Base-by-base conservation (phyloP, 192 early-diverging fungal genomes). In the Mortierella hygrophila region DNA sequence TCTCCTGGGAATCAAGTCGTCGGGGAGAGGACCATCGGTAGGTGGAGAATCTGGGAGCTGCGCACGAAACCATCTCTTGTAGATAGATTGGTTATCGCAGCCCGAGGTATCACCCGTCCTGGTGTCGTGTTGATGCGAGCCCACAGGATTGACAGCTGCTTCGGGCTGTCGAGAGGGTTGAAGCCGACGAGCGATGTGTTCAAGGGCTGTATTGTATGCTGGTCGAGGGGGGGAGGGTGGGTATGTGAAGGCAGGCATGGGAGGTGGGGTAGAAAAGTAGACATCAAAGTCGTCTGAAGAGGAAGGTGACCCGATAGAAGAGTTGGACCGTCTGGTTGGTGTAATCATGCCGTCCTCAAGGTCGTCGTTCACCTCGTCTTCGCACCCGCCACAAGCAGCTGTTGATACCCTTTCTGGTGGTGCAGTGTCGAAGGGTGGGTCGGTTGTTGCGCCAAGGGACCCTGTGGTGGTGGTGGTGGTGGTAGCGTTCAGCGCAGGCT, bases 211-310 rank as follows among this genome's bases (percentile, higher is more conserved):
- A 32, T 68, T 41, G 37, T 37, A 44, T 76, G 21, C 74, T 23
- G 74, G 80, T 44, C 68, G 52, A 32, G 80, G 80, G 32, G 74
- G 75, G 20, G 80, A 76, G 20, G 80, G 80, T 6, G 80, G 80
- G 7, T 82, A 52, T 7, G 74, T 42, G 38, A 75, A 75, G 38
- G 80, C 35, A 0, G 80, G 73, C 41, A 20, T 49, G 4, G 80
- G 80, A 29, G 79, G 73, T 52, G 79, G 72, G 20, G 79, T 81
- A 5, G 42, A 68, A 75, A 74, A 75, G 41, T 63, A 3, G 52
- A 44, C 29, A 46, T 76, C 80, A 23, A 81, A 29, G 10, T 81
- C 80, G 57, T 77, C 76, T 47, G 79, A 74, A 10, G 55, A 29
- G 13, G 79, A 74, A 0, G 79, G 72, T 6, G 79, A 79, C 20